A percentile compares a stretch with the other conserved stretches of the same genome.
phyloP scores from a whole-genome alignment of 2,329 filamentous ascomycete genomes.

The Colletotrichum coccodes region DNA sequence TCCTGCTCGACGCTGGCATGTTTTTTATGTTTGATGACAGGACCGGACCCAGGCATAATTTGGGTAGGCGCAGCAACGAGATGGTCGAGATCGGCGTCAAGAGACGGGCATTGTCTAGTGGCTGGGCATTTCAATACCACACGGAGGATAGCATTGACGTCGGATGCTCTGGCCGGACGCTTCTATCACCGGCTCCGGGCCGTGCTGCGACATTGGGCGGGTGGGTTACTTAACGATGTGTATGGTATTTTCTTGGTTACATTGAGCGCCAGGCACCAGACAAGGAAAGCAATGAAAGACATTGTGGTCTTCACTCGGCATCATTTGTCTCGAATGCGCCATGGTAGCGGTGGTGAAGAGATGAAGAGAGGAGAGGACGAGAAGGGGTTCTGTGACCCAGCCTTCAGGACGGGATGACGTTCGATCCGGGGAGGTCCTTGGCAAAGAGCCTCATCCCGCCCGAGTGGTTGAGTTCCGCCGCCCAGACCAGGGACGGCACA shows the following conservation, averaged over 20 bases:
- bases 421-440: background rate
- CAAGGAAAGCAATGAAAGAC: constrained; percentile 19
- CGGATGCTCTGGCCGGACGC: constrained; percentile 26
- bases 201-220: constrained; percentile 28
- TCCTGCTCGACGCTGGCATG: constrained; percentile 2
- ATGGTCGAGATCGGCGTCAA: constrained; percentile 53
- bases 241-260: constrained; percentile 20
- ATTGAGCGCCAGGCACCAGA: constrained; percentile 11
- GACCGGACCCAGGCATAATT: constrained; percentile 24
- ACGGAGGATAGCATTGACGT: constrained; percentile 33
- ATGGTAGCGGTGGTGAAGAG: background rate
- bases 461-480: constrained; percentile 14
- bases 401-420: constrained; percentile 17
- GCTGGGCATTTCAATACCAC: constrained; percentile 33
- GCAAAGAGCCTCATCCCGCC: constrained; percentile 1
- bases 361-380: background rate
- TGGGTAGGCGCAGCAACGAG: constrained; percentile 68
- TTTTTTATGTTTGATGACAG: constrained; percentile 26
- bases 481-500: background rate
- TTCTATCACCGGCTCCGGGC: constrained; percentile 24
- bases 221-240: constrained; percentile 28
- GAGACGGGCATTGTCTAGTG: constrained; percentile 37
- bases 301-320: constrained; percentile 20
- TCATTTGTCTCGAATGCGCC: background rate
- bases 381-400: background rate